A percentile compares a stretch with the other conserved stretches of the same genome.
phyloP scores from a whole-genome alignment of 805 yeast species.

The Suhomyces tanzawaensis region DNA sequence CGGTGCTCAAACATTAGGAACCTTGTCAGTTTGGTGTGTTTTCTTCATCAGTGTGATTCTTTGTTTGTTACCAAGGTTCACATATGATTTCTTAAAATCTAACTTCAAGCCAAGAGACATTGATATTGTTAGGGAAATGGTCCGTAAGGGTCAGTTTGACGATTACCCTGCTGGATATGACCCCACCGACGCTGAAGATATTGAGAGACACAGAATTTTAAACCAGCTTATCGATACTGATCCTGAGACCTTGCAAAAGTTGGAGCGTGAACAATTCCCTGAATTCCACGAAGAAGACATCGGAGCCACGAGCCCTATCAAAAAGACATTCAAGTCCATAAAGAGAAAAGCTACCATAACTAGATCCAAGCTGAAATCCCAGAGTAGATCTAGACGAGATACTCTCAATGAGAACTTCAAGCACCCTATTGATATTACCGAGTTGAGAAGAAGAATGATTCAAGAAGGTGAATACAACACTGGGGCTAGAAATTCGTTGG shows the following conservation, averaged over 20 bases:
- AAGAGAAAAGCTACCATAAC: slow-evolving; percentile 30
- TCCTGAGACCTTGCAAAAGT: slow-evolving; percentile 32
- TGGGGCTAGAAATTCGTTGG: slow-evolving; percentile 35
- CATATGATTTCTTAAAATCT: slow-evolving; percentile 54
- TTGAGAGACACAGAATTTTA: slow-evolving; percentile 37
- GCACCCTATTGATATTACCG: slow-evolving; percentile 32
- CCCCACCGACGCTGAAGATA: slow-evolving; percentile 68
- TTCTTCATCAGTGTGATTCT: slow-evolving; percentile 59
- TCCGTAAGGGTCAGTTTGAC: slow-evolving; percentile 61
- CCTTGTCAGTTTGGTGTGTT: slow-evolving; percentile 65
- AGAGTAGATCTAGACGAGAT: slow-evolving; percentile 14
- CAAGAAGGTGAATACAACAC: slow-evolving; percentile 35
- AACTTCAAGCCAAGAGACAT: slow-evolving; percentile 61
- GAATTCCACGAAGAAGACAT: slow-evolving; percentile 4
- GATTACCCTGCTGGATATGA: slow-evolving; percentile 68
- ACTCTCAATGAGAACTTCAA: slow-evolving; percentile 27
- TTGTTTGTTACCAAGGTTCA: slow-evolving; percentile 68
- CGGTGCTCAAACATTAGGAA: slow-evolving; percentile 62
- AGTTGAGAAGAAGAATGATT: slow-evolving; percentile 39
- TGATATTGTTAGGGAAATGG: slow-evolving; percentile 73
- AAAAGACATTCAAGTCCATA: slow-evolving; percentile 34
- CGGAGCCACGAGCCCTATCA: slow-evolving; percentile 10
- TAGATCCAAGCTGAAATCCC: slow-evolving; percentile 24
- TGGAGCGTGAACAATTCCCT: slow-evolving; percentile 27
- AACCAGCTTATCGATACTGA: slow-evolving; percentile 31